Conservation (phyloP, 1,139 yeast genomes). For the Hansenula sp. region DNA sequence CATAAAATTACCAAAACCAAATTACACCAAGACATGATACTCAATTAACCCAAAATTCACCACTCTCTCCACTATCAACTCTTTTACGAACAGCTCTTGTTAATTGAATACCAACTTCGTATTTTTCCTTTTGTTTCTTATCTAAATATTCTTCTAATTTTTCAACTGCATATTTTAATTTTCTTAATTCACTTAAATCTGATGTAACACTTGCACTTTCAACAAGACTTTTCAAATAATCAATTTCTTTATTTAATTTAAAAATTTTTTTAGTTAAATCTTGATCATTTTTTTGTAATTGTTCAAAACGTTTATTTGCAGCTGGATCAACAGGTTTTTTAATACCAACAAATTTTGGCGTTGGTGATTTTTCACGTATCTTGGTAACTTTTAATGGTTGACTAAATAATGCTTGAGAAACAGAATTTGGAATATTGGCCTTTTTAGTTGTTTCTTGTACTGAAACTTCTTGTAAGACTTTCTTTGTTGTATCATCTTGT, state of each 20-base stretch:
- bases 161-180: conserved; percentile 29
- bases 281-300: conserved; percentile 14
- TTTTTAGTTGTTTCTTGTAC: background rate
- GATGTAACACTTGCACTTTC: conserved; percentile 30
- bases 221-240: conserved; percentile 28
- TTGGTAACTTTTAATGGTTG: conserved; percentile 21
- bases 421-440: conserved; percentile 19
- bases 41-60: conserved; percentile 21
- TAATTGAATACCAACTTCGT: conserved; percentile 33
- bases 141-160: conserved; percentile 33
- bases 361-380: conserved; percentile 17
- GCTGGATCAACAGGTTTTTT: conserved; percentile 13
- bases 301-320: conserved; percentile 13
- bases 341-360: conserved; percentile 21
- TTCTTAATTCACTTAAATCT: conserved; percentile 29
- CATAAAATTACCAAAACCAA: too few species aligned
- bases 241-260: conserved; percentile 32
- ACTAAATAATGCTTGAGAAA: conserved; percentile 22
- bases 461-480: background rate
- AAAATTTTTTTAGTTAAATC: conserved; percentile 25
- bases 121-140: conserved; percentile 33
- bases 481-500: too few species aligned
- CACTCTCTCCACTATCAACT: conserved; percentile 35
- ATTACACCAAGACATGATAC: too few species aligned
- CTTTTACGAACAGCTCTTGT: conserved; percentile 34